Evolutionary conservation across 805 yeast species (phyloP).

Genomic region (Ogataea trehalophila): DNA sequence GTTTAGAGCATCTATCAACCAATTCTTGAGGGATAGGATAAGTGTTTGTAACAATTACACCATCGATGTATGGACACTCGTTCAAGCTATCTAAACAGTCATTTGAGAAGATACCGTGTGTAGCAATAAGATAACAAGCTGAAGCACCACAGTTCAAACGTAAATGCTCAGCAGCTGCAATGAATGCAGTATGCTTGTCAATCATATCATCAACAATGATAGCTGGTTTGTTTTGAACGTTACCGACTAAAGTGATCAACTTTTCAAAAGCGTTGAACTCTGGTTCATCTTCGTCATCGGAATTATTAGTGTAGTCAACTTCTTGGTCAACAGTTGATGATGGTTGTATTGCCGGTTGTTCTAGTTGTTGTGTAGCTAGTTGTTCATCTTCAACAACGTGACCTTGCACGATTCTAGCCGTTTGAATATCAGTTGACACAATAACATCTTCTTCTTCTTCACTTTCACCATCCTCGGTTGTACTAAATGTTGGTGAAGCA

Average conservation of each 20-base stretch:
- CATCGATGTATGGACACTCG: conserved; percentile 77
- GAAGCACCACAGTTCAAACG: conserved; percentile 95
- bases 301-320: conserved; percentile 48
- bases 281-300: conserved; percentile 86
- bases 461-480: conserved; percentile 43
- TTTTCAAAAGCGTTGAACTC: conserved; percentile 63
- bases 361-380: conserved; percentile 12
- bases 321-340: conserved; percentile 42
- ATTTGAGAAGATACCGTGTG: conserved; percentile 92
- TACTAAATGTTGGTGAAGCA: conserved; percentile 11
- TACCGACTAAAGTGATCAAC: conserved; percentile 93
- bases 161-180: conserved; percentile 98
- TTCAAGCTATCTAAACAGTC: conserved; percentile 78
- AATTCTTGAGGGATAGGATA: conserved; percentile 77
- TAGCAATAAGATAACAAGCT: conserved; percentile 83
- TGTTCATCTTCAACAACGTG: conserved; percentile 86
- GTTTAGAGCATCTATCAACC: conserved; percentile 55
- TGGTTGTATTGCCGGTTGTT: neutral
- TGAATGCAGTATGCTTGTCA: conserved; percentile 89
- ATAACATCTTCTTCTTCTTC: conserved; percentile 65
- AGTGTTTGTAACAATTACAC: conserved; percentile 92
- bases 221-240: conserved; percentile 87
- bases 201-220: conserved; percentile 95
- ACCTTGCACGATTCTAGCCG: conserved; percentile 94
- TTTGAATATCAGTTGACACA: conserved; percentile 77